A percentile compares a stretch with the other conserved stretches of the same genome.
Evolutionary conservation across 176 grass and related monocot species (phyloP).

Genomic region (Oropetium thomaeum): DNA sequence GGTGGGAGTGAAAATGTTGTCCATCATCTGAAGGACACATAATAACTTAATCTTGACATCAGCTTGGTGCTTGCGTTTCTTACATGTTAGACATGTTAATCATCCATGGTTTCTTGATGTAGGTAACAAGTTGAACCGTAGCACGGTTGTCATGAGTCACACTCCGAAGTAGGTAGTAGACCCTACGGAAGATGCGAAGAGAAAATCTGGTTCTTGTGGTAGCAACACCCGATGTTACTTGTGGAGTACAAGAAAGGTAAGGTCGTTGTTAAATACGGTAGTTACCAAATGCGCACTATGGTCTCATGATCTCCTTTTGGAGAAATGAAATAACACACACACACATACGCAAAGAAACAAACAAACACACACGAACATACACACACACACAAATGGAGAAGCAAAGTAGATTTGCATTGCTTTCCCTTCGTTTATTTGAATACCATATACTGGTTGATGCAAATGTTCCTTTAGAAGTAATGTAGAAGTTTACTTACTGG

Average conservation of each 20-base stretch:
- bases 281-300: constrained; percentile 4
- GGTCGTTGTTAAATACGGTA: constrained; percentile 22
- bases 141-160: too few relatives aligned
- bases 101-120: constrained; percentile 27
- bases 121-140: constrained; percentile 48
- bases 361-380: too few relatives aligned
- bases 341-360: too few relatives aligned
- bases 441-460: too few relatives aligned
- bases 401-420: too few relatives aligned
- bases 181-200: constrained; percentile 34
- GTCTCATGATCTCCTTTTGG: too few relatives aligned
- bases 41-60: not conserved
- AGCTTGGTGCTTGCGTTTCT: not conserved
- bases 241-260: constrained; percentile 69
- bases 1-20: constrained; percentile 1
- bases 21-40: constrained; percentile 31
- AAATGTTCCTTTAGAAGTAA: too few relatives aligned
- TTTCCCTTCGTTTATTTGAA: too few relatives aligned
- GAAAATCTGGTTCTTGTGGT: constrained; percentile 40
- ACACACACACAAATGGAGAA: too few relatives aligned
- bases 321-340: too few relatives aligned
- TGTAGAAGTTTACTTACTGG: too few relatives aligned
- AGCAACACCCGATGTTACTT: constrained; percentile 40
- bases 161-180: constrained; percentile 51
- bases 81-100: not conserved